Base-by-base conservation (phyloP, 768 basidiomycete genomes). In the Pleurotus tuber-regium region DNA sequence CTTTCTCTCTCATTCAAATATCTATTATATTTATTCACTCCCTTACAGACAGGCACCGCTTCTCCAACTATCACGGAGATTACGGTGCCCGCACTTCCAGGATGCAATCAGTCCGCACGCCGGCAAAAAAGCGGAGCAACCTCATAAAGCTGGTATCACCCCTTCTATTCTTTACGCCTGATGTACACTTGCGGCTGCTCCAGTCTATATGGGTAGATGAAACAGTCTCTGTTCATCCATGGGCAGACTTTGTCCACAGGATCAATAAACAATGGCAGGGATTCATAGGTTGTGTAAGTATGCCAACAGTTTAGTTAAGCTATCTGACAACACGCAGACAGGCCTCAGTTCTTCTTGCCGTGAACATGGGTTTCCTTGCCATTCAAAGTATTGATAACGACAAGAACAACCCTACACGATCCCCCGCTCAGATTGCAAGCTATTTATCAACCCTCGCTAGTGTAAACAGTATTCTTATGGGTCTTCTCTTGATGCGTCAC, bases 181-280 rank as follows among this genome's bases (percentile, higher is more conserved):
- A 71, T 30, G 56, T 66, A 9, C 77, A 78, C 26, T 55, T 80
- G 19, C 60, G 59, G 7, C 52, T 59, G n/a, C 54, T 83, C 24
- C 68, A 75, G 40, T 70, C 63, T 19, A 65, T 80, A 21, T 83
- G 75, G 66, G 70, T 80, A 0, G 81, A 83, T 51, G 38, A 64
- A 3, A 63, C 73, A 19, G 70, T 67, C 2, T 63, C 68, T 52
- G 66, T 61, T 35, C 54, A 58, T 21, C 69, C 55, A 7, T 82
- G 78, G 75, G 61, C 57, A 2, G 57, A 57, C 14, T 74, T 76
- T 28, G 63, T 75, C 41, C 28, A 44, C 2, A 68, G 66, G 31
- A 28, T 77, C 11, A 68, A 64, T 21, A 60, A 60, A 4, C 69
- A 80, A 50, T 72, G 75, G 63, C 58, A 63, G 24, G 70, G 70